A percentile compares a stretch with the other conserved stretches of the same genome.
Evolutionary conservation across 78 protist species (phyloP).

Genomic region (Parvularia atlantis): DNA sequence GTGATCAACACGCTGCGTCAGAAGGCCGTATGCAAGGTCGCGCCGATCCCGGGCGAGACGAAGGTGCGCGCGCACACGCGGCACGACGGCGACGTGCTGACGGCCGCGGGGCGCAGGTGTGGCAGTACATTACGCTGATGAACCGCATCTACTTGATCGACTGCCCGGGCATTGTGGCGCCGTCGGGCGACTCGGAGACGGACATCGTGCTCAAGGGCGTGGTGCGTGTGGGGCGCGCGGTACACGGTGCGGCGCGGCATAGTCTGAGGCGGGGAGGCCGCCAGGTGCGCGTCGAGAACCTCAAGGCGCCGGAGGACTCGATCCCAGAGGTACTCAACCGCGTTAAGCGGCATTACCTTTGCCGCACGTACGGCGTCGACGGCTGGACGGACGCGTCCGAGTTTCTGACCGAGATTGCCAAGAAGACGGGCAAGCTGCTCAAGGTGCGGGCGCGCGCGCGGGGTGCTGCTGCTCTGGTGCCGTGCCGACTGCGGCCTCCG

Average conservation of each 20-base stretch:
- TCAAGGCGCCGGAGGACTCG: constrained; percentile 59
- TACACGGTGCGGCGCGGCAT: not conserved
- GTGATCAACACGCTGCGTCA: constrained; percentile 90
- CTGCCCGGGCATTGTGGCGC: constrained; percentile 95
- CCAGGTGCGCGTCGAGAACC: constrained; percentile 82
- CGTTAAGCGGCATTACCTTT: constrained; percentile 68
- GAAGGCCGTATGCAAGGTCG: constrained; percentile 84
- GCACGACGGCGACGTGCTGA: not conserved
- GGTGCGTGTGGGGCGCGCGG: not conserved
- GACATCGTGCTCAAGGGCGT: constrained; percentile 75
- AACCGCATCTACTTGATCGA: constrained; percentile 91
- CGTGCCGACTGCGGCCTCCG: too few species aligned
- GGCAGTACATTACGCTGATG: constrained; percentile 97
- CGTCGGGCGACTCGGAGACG: constrained; percentile 62
- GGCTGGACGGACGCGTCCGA: constrained; percentile 66
- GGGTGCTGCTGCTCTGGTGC: too few species aligned
- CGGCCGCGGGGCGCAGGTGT: constrained; percentile 52
- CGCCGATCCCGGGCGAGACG: constrained; percentile 99
- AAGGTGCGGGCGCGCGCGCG: too few species aligned
- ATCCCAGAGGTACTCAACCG: constrained; percentile 60
- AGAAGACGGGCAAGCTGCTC: constrained; percentile 46
- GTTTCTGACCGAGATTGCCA: constrained; percentile 68
- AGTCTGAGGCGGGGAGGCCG: not conserved
- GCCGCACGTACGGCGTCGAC: constrained; percentile 60
- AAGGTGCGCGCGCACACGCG: constrained; percentile 47